Base-by-base conservation (phyloP, 2,329 filamentous ascomycete genomes). In the Westerdykella ornata region DNA sequence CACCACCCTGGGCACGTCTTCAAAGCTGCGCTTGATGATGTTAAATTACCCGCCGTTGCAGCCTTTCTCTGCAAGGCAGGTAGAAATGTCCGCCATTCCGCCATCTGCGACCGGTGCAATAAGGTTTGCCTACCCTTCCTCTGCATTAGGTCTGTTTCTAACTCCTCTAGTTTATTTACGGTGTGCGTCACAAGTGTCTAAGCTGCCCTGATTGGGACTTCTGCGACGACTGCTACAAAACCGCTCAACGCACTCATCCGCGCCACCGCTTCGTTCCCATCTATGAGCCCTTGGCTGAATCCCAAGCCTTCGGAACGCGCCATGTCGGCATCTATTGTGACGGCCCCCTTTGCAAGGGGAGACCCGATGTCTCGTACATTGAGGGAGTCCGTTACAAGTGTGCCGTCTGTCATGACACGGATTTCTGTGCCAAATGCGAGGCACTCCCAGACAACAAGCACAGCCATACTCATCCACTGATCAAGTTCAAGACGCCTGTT, bases 181-280 rank as follows among this genome's bases (percentile, higher is more conserved):
- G 92, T 54, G 76, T 95, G 43, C 90, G 92, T 54, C 84, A 97
- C 78, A 98, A 98, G 76, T 98, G 92, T 66, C 75, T 97, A 50
- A 83, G 88, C 63, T 98, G 92, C 72, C 92, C 94, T 33, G 92
- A 98, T 67, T 98, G 88, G 85, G 92, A 98, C 60, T 97, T 86
- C 70, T 98, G 92, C 73, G 75, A 77, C 17, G 72, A 78, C 7
- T 98, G 94, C 68, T 67, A 87, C 44, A 69, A 74, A 54, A 78
- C 75, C 51, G 83, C 86, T 34, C 67, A 69, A 45, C 75, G 80
- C 55, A 80, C 77, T 37, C 94, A 98, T 64, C 80, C 86, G 14
- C 75, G 77, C 42, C 92, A 98, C 67, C 85, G 89, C 52, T 97
- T 98, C 61, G 86, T 86, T 11, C 80, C 88, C 32, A 77, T 98